Conservation (phyloP, 495 filamentous ascomycete genomes). For the Amphirosellinia nigrospora region DNA sequence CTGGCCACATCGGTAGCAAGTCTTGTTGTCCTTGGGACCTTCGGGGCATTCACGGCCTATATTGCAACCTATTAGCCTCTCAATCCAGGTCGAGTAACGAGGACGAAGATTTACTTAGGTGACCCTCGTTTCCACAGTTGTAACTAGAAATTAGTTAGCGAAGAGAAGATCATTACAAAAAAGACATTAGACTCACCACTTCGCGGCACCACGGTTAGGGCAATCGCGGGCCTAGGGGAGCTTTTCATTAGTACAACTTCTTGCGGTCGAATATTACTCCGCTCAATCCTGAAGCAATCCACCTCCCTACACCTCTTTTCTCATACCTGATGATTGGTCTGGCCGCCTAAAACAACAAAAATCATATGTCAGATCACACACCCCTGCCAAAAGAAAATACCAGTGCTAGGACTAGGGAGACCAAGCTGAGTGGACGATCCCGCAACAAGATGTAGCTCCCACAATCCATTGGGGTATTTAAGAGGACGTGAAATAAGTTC, state of each 20-base stretch:
- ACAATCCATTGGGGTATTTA: neutral
- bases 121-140: slow-evolving; percentile 72
- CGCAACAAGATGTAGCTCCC: slow-evolving; percentile 8
- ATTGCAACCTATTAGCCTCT: slow-evolving; percentile 6
- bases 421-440: slow-evolving; percentile 9
- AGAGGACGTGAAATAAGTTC: neutral
- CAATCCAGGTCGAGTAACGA: neutral
- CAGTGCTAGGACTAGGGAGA: slow-evolving; percentile 13
- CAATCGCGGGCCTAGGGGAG: slow-evolving; percentile 80
- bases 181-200: slow-evolving; percentile 68
- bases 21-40: slow-evolving; percentile 85
- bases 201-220: slow-evolving; percentile 89
- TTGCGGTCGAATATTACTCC: neutral
- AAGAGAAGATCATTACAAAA: slow-evolving; percentile 41
- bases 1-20: slow-evolving; percentile 92
- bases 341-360: slow-evolving; percentile 50
- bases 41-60: slow-evolving; percentile 89
- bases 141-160: slow-evolving; percentile 42
- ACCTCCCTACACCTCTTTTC: neutral
- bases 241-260: slow-evolving; percentile 26
- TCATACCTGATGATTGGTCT: slow-evolving; percentile 58
- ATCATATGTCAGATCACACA: slow-evolving; percentile 52
- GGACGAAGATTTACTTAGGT: slow-evolving; percentile 72
- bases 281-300: slow-evolving; percentile 14
- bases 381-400: slow-evolving; percentile 36